Percentiles rank a stretch among this genome's conserved stretches.
phyloP scores from a whole-genome alignment of 129 eudicot species.

The Helianthus annuus region HanXRQr2.0-SUNRISE NC_035449.2:133980793-133981292 shows the following conservation, averaged over 20 bases:
- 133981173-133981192: background rate
- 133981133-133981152: constrained; percentile 29
- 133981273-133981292: no score
- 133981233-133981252: no score
- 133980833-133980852: no score
- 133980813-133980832: no score
- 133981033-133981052: constrained; percentile 27
- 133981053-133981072: constrained; percentile 35
- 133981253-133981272: no score
- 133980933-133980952: constrained; percentile 2
- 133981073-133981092: background rate
- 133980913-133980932: background rate
- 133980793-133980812: no score
- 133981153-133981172: background rate
- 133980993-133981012: constrained; percentile 42
- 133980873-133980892: background rate
- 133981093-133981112: background rate
- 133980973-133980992: constrained; percentile 42
- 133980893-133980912: background rate
- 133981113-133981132: constrained; percentile 26
- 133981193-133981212: background rate
- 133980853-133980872: no score
- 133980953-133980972: background rate
- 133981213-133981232: no score
- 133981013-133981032: constrained; percentile 48